Base-by-base conservation (phyloP, 768 basidiomycete species). In the Amanita pseudoporphyria region DNA sequence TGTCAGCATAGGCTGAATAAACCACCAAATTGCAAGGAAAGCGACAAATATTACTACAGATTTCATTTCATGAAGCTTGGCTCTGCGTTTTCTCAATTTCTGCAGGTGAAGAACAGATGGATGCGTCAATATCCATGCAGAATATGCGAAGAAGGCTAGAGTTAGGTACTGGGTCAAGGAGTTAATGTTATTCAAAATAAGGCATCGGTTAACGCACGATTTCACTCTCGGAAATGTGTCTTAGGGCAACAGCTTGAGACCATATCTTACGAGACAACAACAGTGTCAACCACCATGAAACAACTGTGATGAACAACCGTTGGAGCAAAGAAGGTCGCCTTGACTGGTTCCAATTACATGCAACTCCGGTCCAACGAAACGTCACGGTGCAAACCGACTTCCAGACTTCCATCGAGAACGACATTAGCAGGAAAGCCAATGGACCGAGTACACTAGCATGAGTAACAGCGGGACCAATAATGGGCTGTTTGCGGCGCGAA, bases 361-460 rank as follows among this genome's bases (percentile, higher is more conserved):
- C 30, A 43, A 26, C 37, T 19, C 18, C 9, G 18, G 43, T 28
- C 39, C 30, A 9, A 45, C 12, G 18, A 21, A 12, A 21, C 10
- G 33, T 3, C 14, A 47, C 30, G 53, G 21, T 13, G 57, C 58
- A 18, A 47, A 63, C 61, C 32, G 51, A 42, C n/a, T n/a, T 44
- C 19, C 18, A 30, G 31, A 32, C 54, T 19, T 59, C 55, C n/a
- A 68, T 66, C 26, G 74, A 70, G 39, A 78, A 62, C 9, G 73
- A 71, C 10, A 73, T 67, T 16, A 77, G 69, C 19, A 78, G 54
- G 51, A 73, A 77, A 21, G 77, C 62, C 42, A 86, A 61, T 1
- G 86, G 85, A 12, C 68, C 71, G 22, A 87, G 63, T 10, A 82
- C 76, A 24, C 61, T 45, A 7, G 66, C 57, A 64, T 89, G 87